A percentile compares a stretch with the other conserved stretches of the same genome.
These are phyloP conservation scores for Diutina siamensis DNA, from an alignment of 1,139 yeast genomes.

Conservation along the genomic window DNA sequence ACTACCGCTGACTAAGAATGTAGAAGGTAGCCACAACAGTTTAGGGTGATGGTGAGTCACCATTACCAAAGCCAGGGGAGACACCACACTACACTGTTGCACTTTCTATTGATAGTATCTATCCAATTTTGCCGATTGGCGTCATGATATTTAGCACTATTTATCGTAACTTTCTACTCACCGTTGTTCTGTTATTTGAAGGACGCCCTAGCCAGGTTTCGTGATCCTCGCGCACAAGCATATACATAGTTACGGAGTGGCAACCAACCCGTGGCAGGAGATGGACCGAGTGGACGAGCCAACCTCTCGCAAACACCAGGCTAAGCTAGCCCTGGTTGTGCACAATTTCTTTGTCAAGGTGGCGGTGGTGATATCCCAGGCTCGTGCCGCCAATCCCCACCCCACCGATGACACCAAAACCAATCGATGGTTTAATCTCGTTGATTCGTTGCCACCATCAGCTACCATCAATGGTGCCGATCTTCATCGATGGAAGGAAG, in stretches of 20 bases:
- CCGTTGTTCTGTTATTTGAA: background rate
- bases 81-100: too few relatives aligned
- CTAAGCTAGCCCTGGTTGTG: slow-evolving; percentile 33
- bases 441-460: slow-evolving; percentile 21
- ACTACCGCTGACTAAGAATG: too few relatives aligned
- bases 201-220: background rate
- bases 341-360: slow-evolving; percentile 65
- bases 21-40: too few relatives aligned
- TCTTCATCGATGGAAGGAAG: slow-evolving; percentile 44
- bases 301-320: slow-evolving; percentile 9
- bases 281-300: slow-evolving; percentile 5
- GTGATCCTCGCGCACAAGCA: background rate
- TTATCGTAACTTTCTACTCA: too few relatives aligned
- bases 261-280: background rate
- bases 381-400: slow-evolving; percentile 11
- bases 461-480: slow-evolving; percentile 32
- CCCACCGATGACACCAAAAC: slow-evolving; percentile 13
- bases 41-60: too few relatives aligned
- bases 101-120: too few relatives aligned
- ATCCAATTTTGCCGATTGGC: too few relatives aligned
- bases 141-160: too few relatives aligned
- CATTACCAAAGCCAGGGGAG: too few relatives aligned
- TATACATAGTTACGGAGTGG: background rate
- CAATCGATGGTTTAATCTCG: slow-evolving; percentile 64
- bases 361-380: slow-evolving; percentile 41